Base-by-base conservation (phyloP, 1,284 basidiomycete genomes). In the Fistulinella cinereoalba region DNA sequence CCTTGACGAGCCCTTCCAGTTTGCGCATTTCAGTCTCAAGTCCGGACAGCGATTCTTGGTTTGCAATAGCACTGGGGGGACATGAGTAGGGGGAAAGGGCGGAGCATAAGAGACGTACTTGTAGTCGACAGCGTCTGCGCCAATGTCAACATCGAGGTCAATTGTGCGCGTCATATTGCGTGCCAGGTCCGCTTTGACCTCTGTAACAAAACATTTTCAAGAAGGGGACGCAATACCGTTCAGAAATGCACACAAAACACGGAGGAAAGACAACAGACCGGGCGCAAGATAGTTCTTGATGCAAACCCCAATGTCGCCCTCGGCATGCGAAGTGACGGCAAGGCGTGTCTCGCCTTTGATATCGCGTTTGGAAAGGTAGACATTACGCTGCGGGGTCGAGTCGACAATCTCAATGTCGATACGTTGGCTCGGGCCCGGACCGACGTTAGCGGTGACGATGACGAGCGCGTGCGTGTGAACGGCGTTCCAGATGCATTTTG, bases 21-120 rank as follows among this genome's bases (percentile, higher is more conserved):
- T 99, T 99, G 29, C 95, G 81, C 92, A 99, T 97, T 69, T 99
- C 96, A 0, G 93, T 95, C 71, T 99, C 97, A 32, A 99, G 79
- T 0, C 90, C 90, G 2, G 93, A 97, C 0, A 99, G 76, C 1
- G 92, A 95, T 69, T 99, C 96, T 68, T 97, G 95, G 71, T 97
- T 98, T 6, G 97, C 96, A 65, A 99, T 99, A 18, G 96, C 96
- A 62, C 92, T 95, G 61, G 11, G 40, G 13, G 9, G 8, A 18
- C 23, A 8, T 38, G 46, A 47, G 32, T 46, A 31, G 18, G 27
- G 13, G 24, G 8, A 19, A 19, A 28, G 13, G 37, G 24, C 9
- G 12, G 24, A 8, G 23, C n/a, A 23, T 4, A 11, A 11, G 29
- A 10, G 28, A 69, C 84, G 57, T 63, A 94, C 92, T 98, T 98